Evolutionary conservation across 2,329 filamentous ascomycete genomes (phyloP), one percentile per base, ranked within the genome.

Genomic region (Pseudocercospora vitis): DNA sequence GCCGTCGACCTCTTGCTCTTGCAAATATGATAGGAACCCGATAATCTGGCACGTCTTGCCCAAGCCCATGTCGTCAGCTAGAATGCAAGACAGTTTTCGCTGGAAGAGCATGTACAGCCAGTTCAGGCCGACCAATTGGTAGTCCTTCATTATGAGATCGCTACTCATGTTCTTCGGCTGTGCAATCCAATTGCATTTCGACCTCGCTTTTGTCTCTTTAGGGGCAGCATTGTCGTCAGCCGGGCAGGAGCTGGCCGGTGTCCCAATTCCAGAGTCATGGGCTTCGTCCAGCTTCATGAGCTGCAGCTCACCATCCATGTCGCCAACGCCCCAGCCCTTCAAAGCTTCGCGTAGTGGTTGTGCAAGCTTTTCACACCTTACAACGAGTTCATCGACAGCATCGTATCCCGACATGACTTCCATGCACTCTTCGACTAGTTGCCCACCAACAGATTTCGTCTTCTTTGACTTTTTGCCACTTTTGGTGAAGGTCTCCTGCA

Each of bases 1-100:
- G 65, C 89, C 90, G 76, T 66, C 83, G 67, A 75, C 79, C 58
- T 74, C 83, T 24, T 82, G 82, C 66, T 91, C 84, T 12, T 88
- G 84, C 21, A 99, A 77, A 64, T 96, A 86, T 12, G 90, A 88
- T 40, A 99, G 79, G 65, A 99, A 90, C 0, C 90, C 85, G 62
- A 99, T 96, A 57, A 97, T 90, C 67, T 99, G 92, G 64, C 91
- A 96, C 0, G 94, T 99, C 77, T 99, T 99, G 40, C 94, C 94
- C 33, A 83, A 65, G 48, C 89, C 94, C 94, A 99, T 99, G 68
- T 99, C 94, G 68, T 99, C 94, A 1, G 94, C 94, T 14, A 99
- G 78, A 52, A 99, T 97, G 58, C 91, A 92, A 40, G 89, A 92
- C 48, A 95, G 81, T 23, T 85, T 80, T 53, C 88, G 85, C 48